phyloP scores from a whole-genome alignment of 257 asterid species.

The Capsicum pubescens region DNA sequence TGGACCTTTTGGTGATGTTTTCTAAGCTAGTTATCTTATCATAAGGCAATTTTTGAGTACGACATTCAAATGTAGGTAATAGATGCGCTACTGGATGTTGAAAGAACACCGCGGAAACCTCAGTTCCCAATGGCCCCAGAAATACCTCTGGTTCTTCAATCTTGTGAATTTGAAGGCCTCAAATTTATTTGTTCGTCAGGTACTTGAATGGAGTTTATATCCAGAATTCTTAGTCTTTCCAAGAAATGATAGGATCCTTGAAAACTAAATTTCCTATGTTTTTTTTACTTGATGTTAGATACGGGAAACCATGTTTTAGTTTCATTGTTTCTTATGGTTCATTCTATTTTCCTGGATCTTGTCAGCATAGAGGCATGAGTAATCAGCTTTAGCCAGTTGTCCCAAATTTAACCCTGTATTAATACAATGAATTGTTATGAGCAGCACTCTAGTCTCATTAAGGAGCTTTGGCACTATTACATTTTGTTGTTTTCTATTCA shows the following conservation, averaged over 20 bases:
- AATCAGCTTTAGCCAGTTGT: conserved; percentile 28
- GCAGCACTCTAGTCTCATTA: neutral
- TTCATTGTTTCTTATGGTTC: conserved; percentile 24
- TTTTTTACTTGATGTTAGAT: neutral
- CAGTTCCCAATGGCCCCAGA: conserved; percentile 90
- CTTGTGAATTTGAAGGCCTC: conserved; percentile 89
- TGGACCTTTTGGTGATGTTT: neutral
- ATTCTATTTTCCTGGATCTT: conserved; percentile 25
- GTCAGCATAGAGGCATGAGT: neutral
- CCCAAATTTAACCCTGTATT: neutral
- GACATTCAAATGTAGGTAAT: conserved; percentile 54
- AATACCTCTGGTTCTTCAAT: conserved; percentile 87
- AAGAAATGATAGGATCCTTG: neutral
- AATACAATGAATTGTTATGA: neutral
- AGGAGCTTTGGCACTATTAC: conserved; percentile 5
- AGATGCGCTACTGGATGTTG: conserved; percentile 70
- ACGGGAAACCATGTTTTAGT: conserved; percentile 3
- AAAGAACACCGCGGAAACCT: conserved; percentile 83
- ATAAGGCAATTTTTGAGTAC: neutral
- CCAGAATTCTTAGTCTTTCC: conserved; percentile 25
- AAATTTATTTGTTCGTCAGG: conserved; percentile 83
- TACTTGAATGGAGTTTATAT: conserved; percentile 35
- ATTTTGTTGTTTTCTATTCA: neutral
- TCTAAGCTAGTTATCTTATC: conserved; percentile 4
- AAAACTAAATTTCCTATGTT: neutral